Conservation (phyloP, 352 stramenopile species). For the Phytophthora podocarpi region DNA sequence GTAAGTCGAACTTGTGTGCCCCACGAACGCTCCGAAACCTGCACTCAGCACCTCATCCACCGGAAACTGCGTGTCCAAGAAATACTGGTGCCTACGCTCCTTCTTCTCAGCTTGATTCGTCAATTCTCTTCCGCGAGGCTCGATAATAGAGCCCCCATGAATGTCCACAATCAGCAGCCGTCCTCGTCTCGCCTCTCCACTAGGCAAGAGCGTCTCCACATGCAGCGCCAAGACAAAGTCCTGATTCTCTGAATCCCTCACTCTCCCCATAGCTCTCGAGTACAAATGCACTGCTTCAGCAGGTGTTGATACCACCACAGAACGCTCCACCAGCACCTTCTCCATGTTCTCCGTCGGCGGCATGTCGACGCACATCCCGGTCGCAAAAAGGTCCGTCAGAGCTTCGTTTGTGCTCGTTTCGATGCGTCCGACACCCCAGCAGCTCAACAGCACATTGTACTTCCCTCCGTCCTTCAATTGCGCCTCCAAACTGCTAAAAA, state of each 20-base stretch:
- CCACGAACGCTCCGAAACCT: constrained; percentile 55
- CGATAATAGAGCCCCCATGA: constrained; percentile 53
- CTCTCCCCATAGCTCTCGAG: constrained; percentile 23
- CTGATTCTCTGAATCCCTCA: constrained; percentile 13
- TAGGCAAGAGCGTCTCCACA: constrained; percentile 42
- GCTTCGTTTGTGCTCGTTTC: constrained; percentile 1
- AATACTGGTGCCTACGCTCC: constrained; percentile 28
- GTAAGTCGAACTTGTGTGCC: constrained; percentile 52
- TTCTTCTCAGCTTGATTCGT: constrained; percentile 5
- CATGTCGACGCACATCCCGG: neutral
- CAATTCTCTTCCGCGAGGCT: constrained; percentile 23
- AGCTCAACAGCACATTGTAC: constrained; percentile 33
- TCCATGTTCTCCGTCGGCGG: constrained; percentile 8
- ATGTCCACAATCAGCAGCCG: constrained; percentile 56
- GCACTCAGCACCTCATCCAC: constrained; percentile 46
- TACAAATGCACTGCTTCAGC: constrained; percentile 46
- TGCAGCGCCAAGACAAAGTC: constrained; percentile 56
- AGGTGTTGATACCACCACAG: constrained; percentile 33
- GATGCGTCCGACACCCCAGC: constrained; percentile 17
- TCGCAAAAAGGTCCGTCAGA: constrained; percentile 22
- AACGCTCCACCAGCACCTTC: constrained; percentile 27
- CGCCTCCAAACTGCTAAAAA: constrained; percentile 37
- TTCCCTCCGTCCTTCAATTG: neutral
- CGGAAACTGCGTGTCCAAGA: constrained; percentile 67
- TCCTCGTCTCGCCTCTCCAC: constrained; percentile 34